These are phyloP conservation scores for Helicostylum pulchrum DNA, from an alignment of 192 early-diverging fungal species.

Conservation along the genomic window DNA sequence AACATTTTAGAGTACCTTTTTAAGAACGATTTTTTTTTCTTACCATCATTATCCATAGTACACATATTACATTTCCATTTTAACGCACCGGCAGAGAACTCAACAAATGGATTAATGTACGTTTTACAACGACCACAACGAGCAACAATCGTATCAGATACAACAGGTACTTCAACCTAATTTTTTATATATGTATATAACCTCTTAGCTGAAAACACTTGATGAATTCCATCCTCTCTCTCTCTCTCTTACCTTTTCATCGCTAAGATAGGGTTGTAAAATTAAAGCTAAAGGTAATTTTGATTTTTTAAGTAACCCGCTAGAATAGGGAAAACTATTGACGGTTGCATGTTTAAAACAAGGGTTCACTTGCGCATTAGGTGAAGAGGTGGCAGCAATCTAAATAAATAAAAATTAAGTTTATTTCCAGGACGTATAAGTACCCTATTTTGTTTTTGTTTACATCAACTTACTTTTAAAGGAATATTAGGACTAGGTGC, in stretches of 20 bases:
- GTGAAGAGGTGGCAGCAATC: slow-evolving; percentile 15
- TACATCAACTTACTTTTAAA: slow-evolving; percentile 1
- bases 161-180: slow-evolving; percentile 29
- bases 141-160: slow-evolving; percentile 69
- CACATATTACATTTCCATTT: slow-evolving; percentile 95
- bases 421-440: neutral
- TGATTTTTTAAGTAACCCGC: slow-evolving; percentile 71
- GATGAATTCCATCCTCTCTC: neutral
- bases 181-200: neutral
- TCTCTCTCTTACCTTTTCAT: slow-evolving; percentile 39
- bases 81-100: slow-evolving; percentile 85
- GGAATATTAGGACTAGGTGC: neutral
- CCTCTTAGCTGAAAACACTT: no score
- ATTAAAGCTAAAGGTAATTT: slow-evolving; percentile 80
- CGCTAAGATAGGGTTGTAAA: slow-evolving; percentile 82
- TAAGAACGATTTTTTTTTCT: neutral
- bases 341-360: slow-evolving; percentile 85
- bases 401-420: neutral
- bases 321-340: slow-evolving; percentile 79
- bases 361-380: slow-evolving; percentile 67
- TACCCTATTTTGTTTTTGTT: no score
- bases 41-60: slow-evolving; percentile 76
- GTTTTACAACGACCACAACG: slow-evolving; percentile 91
- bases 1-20: neutral
- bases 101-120: slow-evolving; percentile 92